Evolutionary conservation across 148 eudicot species (phyloP).

Genomic region (Camellia lanceoleosa): DNA sequence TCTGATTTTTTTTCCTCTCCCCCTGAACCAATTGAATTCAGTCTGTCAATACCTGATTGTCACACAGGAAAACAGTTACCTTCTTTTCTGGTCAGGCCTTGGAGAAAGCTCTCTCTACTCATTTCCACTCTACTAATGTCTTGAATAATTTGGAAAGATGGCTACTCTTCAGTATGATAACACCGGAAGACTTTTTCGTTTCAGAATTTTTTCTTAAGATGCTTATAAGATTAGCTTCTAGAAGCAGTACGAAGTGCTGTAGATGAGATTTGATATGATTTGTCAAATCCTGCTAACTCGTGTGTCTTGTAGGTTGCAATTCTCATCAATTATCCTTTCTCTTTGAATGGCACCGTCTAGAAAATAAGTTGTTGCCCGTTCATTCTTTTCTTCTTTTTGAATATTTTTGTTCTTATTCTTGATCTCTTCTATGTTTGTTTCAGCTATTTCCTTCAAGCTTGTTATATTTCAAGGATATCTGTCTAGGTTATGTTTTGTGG

Average conservation of each 20-base stretch:
- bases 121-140: not conserved
- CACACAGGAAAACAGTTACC: slow-evolving; percentile 4
- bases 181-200: not conserved
- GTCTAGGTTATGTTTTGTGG: too few relatives aligned
- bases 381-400: not conserved
- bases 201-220: not conserved
- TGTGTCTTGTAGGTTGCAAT: not conserved
- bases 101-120: not conserved
- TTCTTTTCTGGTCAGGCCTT: not conserved
- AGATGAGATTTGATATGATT: not conserved
- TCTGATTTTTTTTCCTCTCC: not conserved
- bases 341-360: not conserved
- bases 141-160: not conserved
- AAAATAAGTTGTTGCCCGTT: not conserved
- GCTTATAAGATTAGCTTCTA: not conserved
- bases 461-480: too few relatives aligned
- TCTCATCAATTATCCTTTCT: not conserved
- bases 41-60: not conserved
- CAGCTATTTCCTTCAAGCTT: too few relatives aligned
- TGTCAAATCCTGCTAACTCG: not conserved
- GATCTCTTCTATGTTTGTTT: not conserved
- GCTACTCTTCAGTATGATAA: not conserved
- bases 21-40: not conserved
- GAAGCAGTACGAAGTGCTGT: slow-evolving; percentile 3
- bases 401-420: not conserved